A percentile compares a stretch with the other conserved stretches of the same genome.
phyloP scores from a whole-genome alignment of 2,329 filamentous ascomycete genomes.

The Fusarium sp. region DNA sequence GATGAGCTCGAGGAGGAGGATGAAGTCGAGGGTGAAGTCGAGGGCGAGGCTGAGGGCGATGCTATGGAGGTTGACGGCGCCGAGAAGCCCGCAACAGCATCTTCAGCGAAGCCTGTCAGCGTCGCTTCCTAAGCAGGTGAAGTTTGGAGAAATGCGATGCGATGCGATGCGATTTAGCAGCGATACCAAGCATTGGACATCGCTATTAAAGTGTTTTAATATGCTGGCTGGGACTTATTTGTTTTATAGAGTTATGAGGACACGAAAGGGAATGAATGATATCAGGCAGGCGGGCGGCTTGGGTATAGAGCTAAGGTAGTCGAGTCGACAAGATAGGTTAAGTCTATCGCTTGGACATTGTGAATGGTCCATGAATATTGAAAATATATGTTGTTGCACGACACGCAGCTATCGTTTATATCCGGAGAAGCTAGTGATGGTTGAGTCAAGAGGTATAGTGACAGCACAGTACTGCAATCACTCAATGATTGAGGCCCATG shows the following conservation, averaged over 20 bases:
- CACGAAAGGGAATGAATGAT: slow-evolving; percentile 51
- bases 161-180: slow-evolving; percentile 32
- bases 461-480: background rate
- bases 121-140: slow-evolving; percentile 51
- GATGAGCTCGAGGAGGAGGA: slow-evolving; percentile 79
- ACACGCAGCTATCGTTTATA: slow-evolving; percentile 29
- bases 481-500: background rate
- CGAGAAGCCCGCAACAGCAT: slow-evolving; percentile 53
- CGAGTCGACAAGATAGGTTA: slow-evolving; percentile 34
- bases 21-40: slow-evolving; percentile 67
- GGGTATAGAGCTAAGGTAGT: slow-evolving; percentile 32
- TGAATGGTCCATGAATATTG: background rate
- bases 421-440: background rate
- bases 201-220: slow-evolving; percentile 38
- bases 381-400: slow-evolving; percentile 21
- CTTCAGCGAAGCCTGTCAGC: slow-evolving; percentile 53
- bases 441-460: background rate
- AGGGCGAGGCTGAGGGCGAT: slow-evolving; percentile 56
- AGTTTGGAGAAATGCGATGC: slow-evolving; percentile 16
- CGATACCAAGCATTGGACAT: slow-evolving; percentile 38
- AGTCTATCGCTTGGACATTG: slow-evolving; percentile 18
- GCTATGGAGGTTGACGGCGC: slow-evolving; percentile 65
- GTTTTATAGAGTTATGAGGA: slow-evolving; percentile 51
- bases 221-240: slow-evolving; percentile 38
- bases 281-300: slow-evolving; percentile 39